Evolutionary conservation across 305 asterid genomes (phyloP).

Genomic region (Fraxinus xanthoxyloides): DNA sequence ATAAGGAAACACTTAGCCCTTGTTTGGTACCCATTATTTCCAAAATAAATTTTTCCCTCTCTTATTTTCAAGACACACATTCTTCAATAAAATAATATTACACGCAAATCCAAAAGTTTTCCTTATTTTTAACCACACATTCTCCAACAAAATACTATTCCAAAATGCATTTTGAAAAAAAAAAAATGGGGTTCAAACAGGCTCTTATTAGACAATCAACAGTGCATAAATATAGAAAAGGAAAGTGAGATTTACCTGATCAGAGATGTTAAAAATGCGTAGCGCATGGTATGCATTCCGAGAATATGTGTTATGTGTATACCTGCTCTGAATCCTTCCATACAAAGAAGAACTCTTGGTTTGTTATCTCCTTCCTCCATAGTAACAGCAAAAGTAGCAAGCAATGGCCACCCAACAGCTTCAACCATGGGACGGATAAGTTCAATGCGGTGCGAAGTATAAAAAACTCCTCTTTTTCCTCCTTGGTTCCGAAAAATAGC

Average conservation of each 20-base stretch:
- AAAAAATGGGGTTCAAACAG: not conserved
- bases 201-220: not conserved
- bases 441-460: slow-evolving; percentile 88
- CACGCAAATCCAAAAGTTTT: not conserved
- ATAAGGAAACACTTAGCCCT: not conserved
- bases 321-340: slow-evolving; percentile 99
- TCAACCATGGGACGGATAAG: slow-evolving; percentile 96
- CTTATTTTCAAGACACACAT: not conserved
- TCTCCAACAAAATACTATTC: not conserved
- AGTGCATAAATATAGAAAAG: slow-evolving; percentile 8
- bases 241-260: slow-evolving; percentile 60
- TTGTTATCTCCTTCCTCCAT: slow-evolving; percentile 99
- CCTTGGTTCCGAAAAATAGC: slow-evolving; percentile 81
- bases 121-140: not conserved
- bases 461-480: slow-evolving; percentile 84
- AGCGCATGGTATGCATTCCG: slow-evolving; percentile 99
- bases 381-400: slow-evolving; percentile 96
- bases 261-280: slow-evolving; percentile 90
- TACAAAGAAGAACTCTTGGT: slow-evolving; percentile 80
- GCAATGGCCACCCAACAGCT: slow-evolving; percentile 99
- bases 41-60: not conserved
- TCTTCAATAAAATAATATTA: not conserved
- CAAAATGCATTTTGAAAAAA: not conserved
- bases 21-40: not conserved
- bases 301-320: slow-evolving; percentile 91